These are phyloP conservation scores for Buxus sempervirens DNA, from an alignment of 164 flowering plant genomes.

Conservation along the genomic window DNA sequence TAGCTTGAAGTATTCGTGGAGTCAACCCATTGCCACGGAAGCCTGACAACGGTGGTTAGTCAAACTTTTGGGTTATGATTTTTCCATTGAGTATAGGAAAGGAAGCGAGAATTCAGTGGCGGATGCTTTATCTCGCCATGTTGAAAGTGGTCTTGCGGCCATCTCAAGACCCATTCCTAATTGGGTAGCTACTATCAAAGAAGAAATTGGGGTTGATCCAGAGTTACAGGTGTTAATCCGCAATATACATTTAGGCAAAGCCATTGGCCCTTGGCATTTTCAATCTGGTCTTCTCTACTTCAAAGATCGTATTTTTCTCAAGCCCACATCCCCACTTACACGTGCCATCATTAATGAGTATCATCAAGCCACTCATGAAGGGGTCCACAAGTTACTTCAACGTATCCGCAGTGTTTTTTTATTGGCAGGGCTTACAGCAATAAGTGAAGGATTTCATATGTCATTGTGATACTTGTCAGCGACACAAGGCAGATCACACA, in stretches of 20 bases:
- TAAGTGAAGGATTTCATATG: neutral
- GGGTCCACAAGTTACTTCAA: neutral
- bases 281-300: neutral
- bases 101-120: slow-evolving; percentile 1
- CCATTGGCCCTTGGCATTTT: neutral
- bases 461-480: slow-evolving; percentile 4
- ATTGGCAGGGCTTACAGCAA: neutral
- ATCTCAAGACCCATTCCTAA: neutral
- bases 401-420: neutral
- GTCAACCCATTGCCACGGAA: neutral
- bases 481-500: neutral
- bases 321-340: neutral
- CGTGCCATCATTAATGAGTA: neutral
- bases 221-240: neutral
- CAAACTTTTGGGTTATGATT: slow-evolving; percentile 7
- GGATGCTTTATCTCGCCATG: slow-evolving; percentile 7
- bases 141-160: neutral
- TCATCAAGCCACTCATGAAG: neutral
- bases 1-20: neutral
- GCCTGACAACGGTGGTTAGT: slow-evolving; percentile 3
- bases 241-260: neutral
- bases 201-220: neutral
- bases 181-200: neutral
- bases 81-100: slow-evolving; percentile 3
- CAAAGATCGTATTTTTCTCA: neutral